Percentiles rank a stretch among this genome's conserved stretches.
Evolutionary conservation across 1,139 yeast species (phyloP).

Genomic region (Meyerozyma guilliermondii): DNA sequence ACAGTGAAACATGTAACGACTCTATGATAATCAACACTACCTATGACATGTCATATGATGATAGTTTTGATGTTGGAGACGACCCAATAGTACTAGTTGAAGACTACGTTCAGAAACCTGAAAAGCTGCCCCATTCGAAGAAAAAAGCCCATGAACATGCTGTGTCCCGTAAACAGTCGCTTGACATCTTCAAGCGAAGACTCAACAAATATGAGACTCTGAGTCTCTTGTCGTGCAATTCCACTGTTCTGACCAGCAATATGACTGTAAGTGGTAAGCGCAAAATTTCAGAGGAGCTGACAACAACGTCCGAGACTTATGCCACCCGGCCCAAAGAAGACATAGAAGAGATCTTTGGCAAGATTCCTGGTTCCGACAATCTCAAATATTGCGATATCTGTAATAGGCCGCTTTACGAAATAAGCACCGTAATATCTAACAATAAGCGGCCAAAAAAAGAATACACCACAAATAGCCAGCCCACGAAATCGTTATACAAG

Average conservation of each 20-base stretch:
- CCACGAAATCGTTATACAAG: constrained; percentile 20
- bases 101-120: constrained; percentile 33
- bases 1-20: not conserved
- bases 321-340: constrained; percentile 16
- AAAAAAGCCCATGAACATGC: not conserved
- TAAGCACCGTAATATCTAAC: constrained; percentile 42
- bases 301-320: not conserved
- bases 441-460: constrained; percentile 12
- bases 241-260: not conserved
- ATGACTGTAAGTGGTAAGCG: not conserved
- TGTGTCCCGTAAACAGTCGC: constrained; percentile 24
- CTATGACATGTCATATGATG: constrained; percentile 1
- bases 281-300: constrained; percentile 1
- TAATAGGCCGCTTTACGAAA: constrained; percentile 61
- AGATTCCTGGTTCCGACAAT: constrained; percentile 34
- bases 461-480: constrained; percentile 7
- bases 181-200: constrained; percentile 36
- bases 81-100: constrained; percentile 51
- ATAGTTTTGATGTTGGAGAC: constrained; percentile 16
- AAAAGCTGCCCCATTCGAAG: not conserved
- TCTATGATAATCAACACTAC: not conserved
- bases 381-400: constrained; percentile 61
- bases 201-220: constrained; percentile 5
- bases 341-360: constrained; percentile 37
- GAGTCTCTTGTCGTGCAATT: not conserved